Base-by-base conservation (phyloP, 768 basidiomycete genomes). In the Xerocomellus chrysenteron region DNA sequence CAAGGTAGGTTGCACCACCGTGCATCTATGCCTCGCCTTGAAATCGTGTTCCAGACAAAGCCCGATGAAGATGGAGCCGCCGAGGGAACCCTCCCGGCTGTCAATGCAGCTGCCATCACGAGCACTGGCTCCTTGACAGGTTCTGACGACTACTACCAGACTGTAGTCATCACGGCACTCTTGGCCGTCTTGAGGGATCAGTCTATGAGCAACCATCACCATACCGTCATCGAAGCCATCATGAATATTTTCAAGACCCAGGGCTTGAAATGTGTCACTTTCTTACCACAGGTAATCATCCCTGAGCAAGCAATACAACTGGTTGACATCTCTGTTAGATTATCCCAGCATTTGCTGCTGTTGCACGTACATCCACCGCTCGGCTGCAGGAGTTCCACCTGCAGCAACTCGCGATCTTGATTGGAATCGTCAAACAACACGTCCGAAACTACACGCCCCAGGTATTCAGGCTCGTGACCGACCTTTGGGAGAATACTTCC, bases 221-320 rank as follows among this genome's bases (percentile, higher is more conserved):
- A 97, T 65, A 90, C 87, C 24, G 96, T 95, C 46, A 94, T 98
- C 54, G 94, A 98, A 69, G 94, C 94, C 2, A 90, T 99, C 63
- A 98, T 98, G 93, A 89, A 93, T 45, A 98, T 99, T 58, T 99
- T 98, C 82, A 94, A 95, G 73, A 97, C 94, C 0, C 95, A 98
- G 68, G 94, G 96, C 14, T 75, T 98, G 68, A 94, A 95, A 79
- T 97, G 94, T 70, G 94, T 96, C 19, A 84, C 91, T 2, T 98
- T 98, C 74, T 75, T 99, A 26, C 92, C 96, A 43, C 94, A 97
- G 79, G 93, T 94, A 68, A 59, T 47, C 54, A 26, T 43, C 19
- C 36, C 42, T 39, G 50, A 52, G 51, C 21, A 42, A 37, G 26
- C 17, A 26, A 44, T 33, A 7, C 13, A 35, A 52, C 13, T 68